Evolutionary conservation across 768 basidiomycete species (phyloP), one percentile per base, ranked within the genome.

Genomic region (Psilocybe cyanescens): DNA sequence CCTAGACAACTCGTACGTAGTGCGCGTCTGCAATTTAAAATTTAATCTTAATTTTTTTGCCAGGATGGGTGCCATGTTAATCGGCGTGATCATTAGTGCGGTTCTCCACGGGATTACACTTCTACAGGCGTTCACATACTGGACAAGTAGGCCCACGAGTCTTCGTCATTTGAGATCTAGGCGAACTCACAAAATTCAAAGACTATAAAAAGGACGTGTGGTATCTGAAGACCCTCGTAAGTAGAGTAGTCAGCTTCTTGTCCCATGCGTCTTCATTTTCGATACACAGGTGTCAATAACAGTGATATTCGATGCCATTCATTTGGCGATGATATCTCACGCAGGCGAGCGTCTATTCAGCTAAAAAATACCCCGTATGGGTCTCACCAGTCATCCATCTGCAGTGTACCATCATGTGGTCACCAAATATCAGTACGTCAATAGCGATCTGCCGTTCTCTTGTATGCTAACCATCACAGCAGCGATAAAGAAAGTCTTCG

Each of bases 351-450:
- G 41, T 7, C 4, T 58, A 11, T 8, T 37, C 28, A 24, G 24
- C n/a, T 14, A n/a, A 12, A 29, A 29, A 29, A 29, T 19, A 35
- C 1, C n/a, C 1, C 28, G 24, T 16, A 16, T 47, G 2, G 4
- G 12, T 39, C 55, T 58, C 5, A 58, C 59, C n/a, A 51, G 24
- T 65, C 35, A 61, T 7, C 49, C 11, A 12, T 11, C 39, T 24
- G 3, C 33, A 84, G 84, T 78, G 11, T 86, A 85, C 61, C 73
- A 78, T 16, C 85, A 85, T 64, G 67, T 82, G n/a, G 70, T 86
- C 14, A 72, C 79, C 1, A 67, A 80, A 55, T 84, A 75, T 52
- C 76, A 77, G 71, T 67, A 66, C 14, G 77, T 33, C 17, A 48
- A n/a, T 33, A 8, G 12, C 37, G 14, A 33, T 45, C 24, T 12